Evolutionary conservation across 805 yeast genomes (phyloP).

Genomic region (Metschnikowia reukaufii): DNA sequence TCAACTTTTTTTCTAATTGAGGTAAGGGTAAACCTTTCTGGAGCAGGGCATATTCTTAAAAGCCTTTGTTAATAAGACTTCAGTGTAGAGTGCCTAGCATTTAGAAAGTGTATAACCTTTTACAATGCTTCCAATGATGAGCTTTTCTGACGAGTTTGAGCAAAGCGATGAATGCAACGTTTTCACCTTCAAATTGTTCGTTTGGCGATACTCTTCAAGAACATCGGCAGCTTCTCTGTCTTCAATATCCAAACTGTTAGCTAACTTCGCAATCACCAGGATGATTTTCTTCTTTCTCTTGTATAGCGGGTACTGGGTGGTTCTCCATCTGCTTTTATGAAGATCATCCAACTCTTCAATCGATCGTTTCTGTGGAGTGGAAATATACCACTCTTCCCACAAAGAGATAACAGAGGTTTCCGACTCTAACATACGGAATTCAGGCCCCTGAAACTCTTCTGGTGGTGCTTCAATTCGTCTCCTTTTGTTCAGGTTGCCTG

Average conservation of each 20-base stretch:
- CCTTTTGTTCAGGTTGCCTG: neutral
- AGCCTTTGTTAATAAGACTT: too few relatives aligned
- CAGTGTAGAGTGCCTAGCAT: too few relatives aligned
- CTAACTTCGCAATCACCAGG: neutral
- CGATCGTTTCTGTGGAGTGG: neutral
- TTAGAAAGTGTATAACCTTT: too few relatives aligned
- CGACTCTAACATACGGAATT: neutral
- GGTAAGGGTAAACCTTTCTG: too few relatives aligned
- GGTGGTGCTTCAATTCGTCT: neutral
- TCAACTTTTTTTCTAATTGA: too few relatives aligned
- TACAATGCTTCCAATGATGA: too few relatives aligned
- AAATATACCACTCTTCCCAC: neutral
- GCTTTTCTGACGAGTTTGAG: too few relatives aligned
- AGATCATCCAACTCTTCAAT: neutral
- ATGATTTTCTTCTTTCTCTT: neutral
- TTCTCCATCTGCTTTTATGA: neutral
- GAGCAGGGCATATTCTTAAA: too few relatives aligned
- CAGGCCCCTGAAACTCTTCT: neutral
- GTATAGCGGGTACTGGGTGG: neutral
- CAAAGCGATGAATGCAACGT: too few relatives aligned
- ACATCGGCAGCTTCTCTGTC: neutral
- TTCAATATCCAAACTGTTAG: neutral
- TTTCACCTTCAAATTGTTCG: too few relatives aligned
- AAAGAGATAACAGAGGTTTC: neutral
- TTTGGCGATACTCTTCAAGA: neutral